phyloP scores from a whole-genome alignment of 2,329 filamentous ascomycete genomes.

The Aspergillus chevalieri region DNA sequence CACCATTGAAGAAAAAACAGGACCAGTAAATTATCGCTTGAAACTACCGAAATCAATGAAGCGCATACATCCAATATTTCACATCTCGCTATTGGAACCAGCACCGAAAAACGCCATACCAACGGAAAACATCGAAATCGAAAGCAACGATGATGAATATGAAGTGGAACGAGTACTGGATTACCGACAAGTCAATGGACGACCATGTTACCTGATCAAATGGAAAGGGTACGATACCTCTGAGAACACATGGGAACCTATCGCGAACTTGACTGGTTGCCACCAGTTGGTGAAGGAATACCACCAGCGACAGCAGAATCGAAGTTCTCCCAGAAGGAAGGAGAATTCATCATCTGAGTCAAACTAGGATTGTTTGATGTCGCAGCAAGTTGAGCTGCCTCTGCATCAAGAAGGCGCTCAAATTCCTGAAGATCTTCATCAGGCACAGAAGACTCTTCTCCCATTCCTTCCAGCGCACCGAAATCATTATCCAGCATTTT shows the following conservation, averaged over 20 bases:
- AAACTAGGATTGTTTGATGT: too few relatives aligned
- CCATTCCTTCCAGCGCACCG: too few relatives aligned
- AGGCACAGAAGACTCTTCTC: too few relatives aligned
- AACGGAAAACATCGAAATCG: not conserved
- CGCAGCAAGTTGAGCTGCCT: not conserved
- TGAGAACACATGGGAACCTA: constrained; percentile 2
- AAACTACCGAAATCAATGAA: not conserved
- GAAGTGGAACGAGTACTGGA: not conserved
- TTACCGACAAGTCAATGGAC: not conserved
- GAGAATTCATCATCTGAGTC: not conserved
- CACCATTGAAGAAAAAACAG: constrained; percentile 1
- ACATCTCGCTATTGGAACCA: not conserved
- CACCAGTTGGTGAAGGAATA: not conserved
- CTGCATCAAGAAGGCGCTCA: too few relatives aligned
- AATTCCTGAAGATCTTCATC: too few relatives aligned
- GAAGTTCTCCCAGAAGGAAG: not conserved
- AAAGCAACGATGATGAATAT: not conserved
- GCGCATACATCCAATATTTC: constrained; percentile 1
- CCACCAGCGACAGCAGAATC: not conserved
- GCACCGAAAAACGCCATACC: not conserved
- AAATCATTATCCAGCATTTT: too few relatives aligned
- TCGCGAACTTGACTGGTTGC: constrained; percentile 4
- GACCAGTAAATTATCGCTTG: not conserved
- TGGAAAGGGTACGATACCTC: too few relatives aligned
- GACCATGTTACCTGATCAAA: constrained; percentile 1